These are phyloP conservation scores for Salmacisia buchloeana DNA, from an alignment of 1,284 basidiomycete species.

Conservation along the genomic window DNA sequence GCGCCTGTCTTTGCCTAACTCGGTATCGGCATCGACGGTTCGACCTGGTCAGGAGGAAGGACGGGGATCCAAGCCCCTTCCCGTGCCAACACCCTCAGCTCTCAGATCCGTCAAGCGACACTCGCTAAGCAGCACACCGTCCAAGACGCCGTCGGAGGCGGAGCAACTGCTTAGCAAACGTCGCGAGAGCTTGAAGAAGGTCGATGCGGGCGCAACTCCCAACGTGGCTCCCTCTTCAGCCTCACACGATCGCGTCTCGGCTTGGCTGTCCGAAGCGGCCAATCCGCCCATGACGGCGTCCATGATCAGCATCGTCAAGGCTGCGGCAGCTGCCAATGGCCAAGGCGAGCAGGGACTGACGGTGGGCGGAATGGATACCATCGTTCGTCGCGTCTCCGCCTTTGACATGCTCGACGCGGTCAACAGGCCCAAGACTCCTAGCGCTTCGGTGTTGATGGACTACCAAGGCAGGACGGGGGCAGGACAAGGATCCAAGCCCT, in stretches of 20 bases:
- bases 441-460: conserved; percentile 14
- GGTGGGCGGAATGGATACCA: background rate
- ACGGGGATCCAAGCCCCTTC: background rate
- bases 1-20: background rate
- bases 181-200: conserved; percentile 2
- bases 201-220: background rate
- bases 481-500: conserved; percentile 5
- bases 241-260: conserved; percentile 21
- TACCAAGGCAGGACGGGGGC: conserved; percentile 8
- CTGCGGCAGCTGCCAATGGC: background rate
- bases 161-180: background rate
- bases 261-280: conserved; percentile 30
- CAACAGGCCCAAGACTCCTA: conserved; percentile 21
- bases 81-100: background rate
- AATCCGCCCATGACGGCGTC: conserved; percentile 12
- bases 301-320: background rate
- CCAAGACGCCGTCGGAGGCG: background rate
- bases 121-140: background rate
- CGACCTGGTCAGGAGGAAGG: background rate
- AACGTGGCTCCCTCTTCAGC: background rate
- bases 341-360: background rate
- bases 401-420: conserved; percentile 23
- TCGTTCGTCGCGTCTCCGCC: background rate
- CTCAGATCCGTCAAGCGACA: conserved; percentile 13
- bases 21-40: background rate